Percentiles rank a stretch among this genome's conserved stretches.
These are phyloP conservation scores for Barbarea vulgaris DNA, from an alignment of 345 rosid species.

Conservation along the genomic window DNA sequence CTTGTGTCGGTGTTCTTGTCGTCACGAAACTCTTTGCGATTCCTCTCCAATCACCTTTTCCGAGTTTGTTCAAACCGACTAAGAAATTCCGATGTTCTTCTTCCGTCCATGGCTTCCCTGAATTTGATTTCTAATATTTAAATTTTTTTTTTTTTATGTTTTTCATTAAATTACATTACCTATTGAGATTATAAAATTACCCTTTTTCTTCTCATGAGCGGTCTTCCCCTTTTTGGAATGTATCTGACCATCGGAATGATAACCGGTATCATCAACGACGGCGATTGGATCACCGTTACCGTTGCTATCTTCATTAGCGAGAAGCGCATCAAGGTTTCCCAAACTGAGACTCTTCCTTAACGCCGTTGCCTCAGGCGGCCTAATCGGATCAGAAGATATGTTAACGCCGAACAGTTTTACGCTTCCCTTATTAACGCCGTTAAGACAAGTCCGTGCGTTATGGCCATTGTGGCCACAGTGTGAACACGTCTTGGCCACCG, in stretches of 20 bases:
- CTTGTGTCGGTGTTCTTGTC: conserved; percentile 64
- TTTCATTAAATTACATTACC: background rate
- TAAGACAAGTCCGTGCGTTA: conserved; percentile 52
- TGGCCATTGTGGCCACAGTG: conserved; percentile 54
- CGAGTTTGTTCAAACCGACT: conserved; percentile 50
- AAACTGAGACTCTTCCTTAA: conserved; percentile 52
- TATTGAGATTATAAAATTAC: conserved; percentile 24
- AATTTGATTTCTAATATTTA: background rate
- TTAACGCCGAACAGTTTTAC: conserved; percentile 64
- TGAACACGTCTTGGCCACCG: conserved; percentile 50
- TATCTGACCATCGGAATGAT: conserved; percentile 58
- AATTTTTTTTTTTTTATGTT: no score
- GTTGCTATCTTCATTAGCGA: conserved; percentile 8
- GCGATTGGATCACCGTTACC: conserved; percentile 24
- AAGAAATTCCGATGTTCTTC: conserved; percentile 62
- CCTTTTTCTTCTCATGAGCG: conserved; percentile 44
- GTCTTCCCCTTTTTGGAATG: conserved; percentile 36
- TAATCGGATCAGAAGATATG: conserved; percentile 37
- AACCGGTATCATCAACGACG: conserved; percentile 44
- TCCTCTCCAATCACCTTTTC: conserved; percentile 79
- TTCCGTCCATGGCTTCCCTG: conserved; percentile 72
- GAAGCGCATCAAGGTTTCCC: conserved; percentile 41
- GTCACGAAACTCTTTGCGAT: conserved; percentile 57
- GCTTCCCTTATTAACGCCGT: conserved; percentile 32
- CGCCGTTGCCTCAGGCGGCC: conserved; percentile 30